Base-by-base conservation (phyloP, 2,329 filamentous ascomycete genomes). In the Drechslerella stenobrocha region DNA sequence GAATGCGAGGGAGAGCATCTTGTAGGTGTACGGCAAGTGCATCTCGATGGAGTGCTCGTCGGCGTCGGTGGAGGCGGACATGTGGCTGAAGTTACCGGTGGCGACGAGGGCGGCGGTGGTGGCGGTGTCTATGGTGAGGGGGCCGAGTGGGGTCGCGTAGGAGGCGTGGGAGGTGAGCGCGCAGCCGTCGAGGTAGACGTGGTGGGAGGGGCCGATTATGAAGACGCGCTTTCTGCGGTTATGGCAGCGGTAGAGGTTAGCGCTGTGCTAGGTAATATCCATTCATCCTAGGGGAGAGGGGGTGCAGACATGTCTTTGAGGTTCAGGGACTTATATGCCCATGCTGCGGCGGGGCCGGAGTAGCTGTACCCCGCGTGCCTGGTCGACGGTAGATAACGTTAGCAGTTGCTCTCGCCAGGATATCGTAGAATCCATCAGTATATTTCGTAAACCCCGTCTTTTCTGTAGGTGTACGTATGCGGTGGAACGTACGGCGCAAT, bases 351-450 rank as follows among this genome's bases (percentile, higher is more conserved):
- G 35, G 86, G 84, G 5, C 93, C 93, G 2, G 93, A 98, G 80
- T 92, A 97, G 1, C 83, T 80, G 78, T 96, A 98, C 69, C 93
- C 93, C 65, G 93, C 93, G 76, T 98, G 93, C 67, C 92, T 96
- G 72, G 28, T 73, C 71, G 65, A 70, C 64, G 59, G 48, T 37
- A 55, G 34, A 28, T 52, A n/a, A 13, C 37, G 51, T 42, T 60
- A 45, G 18, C 32, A 37, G 15, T 24, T 20, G 35, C 34, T 15
- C 24, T 35, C 13, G 15, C 28, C 13, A 53, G 13, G 28, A 65
- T 73, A 53, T 74, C 74, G 75, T 72, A 76, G 73, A 69, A 65
- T 50, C 44, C 52, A 7, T 13, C n/a, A n/a, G n/a, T n/a, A n/a
- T n/a, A n/a, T n/a, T n/a, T n/a, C n/a, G n/a, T n/a, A n/a, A n/a